These are phyloP conservation scores for Fusarium brevicatenulatum DNA, from an alignment of 2,329 filamentous ascomycete species.

Conservation along the genomic window DNA sequence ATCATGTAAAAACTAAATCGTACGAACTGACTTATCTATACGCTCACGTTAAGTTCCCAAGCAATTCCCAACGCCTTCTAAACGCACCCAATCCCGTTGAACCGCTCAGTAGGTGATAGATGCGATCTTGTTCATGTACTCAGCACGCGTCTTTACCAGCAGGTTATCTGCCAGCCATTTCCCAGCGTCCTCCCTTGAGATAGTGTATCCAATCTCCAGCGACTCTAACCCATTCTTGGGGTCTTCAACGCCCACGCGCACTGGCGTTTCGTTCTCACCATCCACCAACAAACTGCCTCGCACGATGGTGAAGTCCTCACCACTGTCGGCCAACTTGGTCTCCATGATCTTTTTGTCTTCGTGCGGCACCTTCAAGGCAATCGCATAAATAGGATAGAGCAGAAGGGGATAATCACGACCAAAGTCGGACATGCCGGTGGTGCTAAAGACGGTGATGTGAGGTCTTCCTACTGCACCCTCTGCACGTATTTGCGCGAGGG, in stretches of 20 bases:
- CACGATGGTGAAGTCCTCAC: conserved; percentile 52
- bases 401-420: conserved; percentile 56
- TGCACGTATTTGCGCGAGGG: conserved; percentile 47
- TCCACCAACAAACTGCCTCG: conserved; percentile 52
- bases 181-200: conserved; percentile 59
- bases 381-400: conserved; percentile 56
- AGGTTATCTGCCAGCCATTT: conserved; percentile 58
- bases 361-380: conserved; percentile 55
- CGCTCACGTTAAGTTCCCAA: neutral
- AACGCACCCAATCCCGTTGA: too few relatives aligned
- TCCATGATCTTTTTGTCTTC: conserved; percentile 62
- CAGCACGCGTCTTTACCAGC: conserved; percentile 38
- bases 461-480: conserved; percentile 46
- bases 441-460: conserved; percentile 49
- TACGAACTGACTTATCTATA: neutral
- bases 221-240: conserved; percentile 46
- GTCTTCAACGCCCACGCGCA: conserved; percentile 56
- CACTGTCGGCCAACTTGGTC: conserved; percentile 39
- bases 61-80: neutral
- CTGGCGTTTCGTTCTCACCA: conserved; percentile 37
- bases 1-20: rapidly evolving
- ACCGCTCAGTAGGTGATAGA: conserved; percentile 49
- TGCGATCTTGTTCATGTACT: conserved; percentile 51
- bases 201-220: conserved; percentile 57
- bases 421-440: conserved; percentile 52